phyloP scores from a whole-genome alignment of 768 basidiomycete species.

The Tylopilus intermedius region DNA sequence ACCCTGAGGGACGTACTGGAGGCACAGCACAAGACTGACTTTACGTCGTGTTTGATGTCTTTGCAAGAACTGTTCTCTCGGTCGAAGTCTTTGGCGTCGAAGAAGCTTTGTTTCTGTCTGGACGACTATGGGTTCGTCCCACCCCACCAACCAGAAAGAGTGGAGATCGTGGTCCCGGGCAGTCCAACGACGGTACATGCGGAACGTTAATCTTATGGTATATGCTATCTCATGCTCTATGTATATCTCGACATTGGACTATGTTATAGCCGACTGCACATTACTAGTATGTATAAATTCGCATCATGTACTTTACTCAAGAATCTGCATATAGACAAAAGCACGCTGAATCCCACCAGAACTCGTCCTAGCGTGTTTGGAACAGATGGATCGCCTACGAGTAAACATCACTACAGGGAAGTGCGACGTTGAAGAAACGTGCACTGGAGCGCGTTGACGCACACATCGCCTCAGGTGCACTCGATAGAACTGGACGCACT shows the following conservation, averaged over 20 bases:
- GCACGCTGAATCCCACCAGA: neutral
- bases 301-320: conserved; percentile 2
- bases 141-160: conserved; percentile 7
- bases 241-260: conserved; percentile 7
- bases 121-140: neutral
- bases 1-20: conserved; percentile 12
- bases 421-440: too few relatives aligned
- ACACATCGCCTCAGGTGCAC: too few relatives aligned
- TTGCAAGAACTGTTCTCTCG: conserved; percentile 21
- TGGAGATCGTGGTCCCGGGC: conserved; percentile 17
- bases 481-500: too few relatives aligned
- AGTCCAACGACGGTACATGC: conserved; percentile 21
- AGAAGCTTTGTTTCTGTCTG: conserved; percentile 9
- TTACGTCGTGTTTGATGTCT: conserved; percentile 15
- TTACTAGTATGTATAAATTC: conserved; percentile 14
- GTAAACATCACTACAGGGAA: too few relatives aligned
- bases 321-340: neutral
- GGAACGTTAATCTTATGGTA: conserved; percentile 14
- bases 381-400: neutral
- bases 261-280: neutral
- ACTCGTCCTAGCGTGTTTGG: neutral
- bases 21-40: conserved; percentile 3
- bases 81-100: conserved; percentile 7
- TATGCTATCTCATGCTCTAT: conserved; percentile 8
- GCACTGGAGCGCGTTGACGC: too few relatives aligned